Evolutionary conservation across 169 alveolate genomes (phyloP).

Genomic region (Condylostoma magnum): DNA sequence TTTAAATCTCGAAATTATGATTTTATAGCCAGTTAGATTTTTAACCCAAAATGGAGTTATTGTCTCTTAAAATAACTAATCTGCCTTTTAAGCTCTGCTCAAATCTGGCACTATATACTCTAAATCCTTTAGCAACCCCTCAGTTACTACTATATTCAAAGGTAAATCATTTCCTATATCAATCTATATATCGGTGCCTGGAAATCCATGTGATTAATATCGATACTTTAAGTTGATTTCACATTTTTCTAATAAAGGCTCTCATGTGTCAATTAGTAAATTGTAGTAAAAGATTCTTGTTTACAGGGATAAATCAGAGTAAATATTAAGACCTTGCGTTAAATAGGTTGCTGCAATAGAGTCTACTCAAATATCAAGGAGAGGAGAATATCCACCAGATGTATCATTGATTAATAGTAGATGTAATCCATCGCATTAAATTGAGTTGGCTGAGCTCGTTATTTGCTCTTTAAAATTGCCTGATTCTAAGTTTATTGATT

Average conservation of each 20-base stretch:
- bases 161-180: neutral
- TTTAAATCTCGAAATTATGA: neutral
- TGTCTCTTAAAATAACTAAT: neutral
- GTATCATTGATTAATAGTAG: neutral
- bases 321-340: neutral
- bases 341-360: neutral
- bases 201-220: neutral
- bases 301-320: neutral
- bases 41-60: neutral
- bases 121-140: constrained; percentile 3
- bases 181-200: neutral
- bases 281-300: constrained; percentile 10
- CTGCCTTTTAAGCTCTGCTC: neutral
- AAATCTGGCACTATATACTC: neutral
- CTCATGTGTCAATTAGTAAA: constrained; percentile 15
- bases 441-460: neutral
- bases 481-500: neutral
- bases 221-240: neutral
- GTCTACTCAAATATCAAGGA: neutral
- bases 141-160: constrained; percentile 14
- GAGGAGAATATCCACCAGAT: constrained; percentile 19
- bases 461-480: neutral
- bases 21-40: constrained; percentile 6
- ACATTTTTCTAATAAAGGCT: constrained; percentile 8
- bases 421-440: neutral